Conservation (phyloP, 805 yeast genomes). For the Candida yuanshanica region DNA sequence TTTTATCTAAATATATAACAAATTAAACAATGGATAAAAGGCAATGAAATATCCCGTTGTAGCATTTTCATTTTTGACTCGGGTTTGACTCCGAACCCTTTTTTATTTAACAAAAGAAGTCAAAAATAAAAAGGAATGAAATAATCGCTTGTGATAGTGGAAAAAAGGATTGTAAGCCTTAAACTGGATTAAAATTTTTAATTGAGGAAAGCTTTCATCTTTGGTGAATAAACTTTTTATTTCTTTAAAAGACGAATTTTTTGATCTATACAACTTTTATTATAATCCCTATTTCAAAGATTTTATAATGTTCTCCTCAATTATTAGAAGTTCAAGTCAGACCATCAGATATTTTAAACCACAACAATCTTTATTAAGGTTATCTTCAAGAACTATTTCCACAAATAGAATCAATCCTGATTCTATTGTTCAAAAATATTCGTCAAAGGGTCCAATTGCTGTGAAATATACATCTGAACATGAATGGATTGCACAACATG, state of each 20-base stretch:
- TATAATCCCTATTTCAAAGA: too few relatives aligned
- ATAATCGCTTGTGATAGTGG: neutral
- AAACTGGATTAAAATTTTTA: too few relatives aligned
- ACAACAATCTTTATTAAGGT: conserved; percentile 13
- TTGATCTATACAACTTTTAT: too few relatives aligned
- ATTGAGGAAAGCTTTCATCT: too few relatives aligned
- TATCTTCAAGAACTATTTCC: conserved; percentile 20
- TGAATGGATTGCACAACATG: conserved; percentile 89
- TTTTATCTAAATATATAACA: too few relatives aligned
- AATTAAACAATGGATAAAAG: too few relatives aligned
- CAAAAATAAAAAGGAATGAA: too few relatives aligned
- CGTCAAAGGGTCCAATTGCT: conserved; percentile 17
- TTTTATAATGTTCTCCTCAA: conserved; percentile 2
- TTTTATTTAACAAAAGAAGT: neutral
- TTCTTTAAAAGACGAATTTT: too few relatives aligned
- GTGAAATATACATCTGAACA: conserved; percentile 81
- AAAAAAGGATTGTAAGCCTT: neutral
- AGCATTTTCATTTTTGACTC: too few relatives aligned
- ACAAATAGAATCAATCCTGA: conserved; percentile 16
- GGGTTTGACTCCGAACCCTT: neutral
- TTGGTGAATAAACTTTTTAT: too few relatives aligned
- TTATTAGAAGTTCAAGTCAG: conserved; percentile 9
- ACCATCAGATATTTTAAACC: conserved; percentile 6
- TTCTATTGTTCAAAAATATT: conserved; percentile 20
- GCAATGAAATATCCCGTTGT: too few relatives aligned